Evolutionary conservation across 2,329 filamentous ascomycete species (phyloP).

Genomic region (Tympanopsis confertula): DNA sequence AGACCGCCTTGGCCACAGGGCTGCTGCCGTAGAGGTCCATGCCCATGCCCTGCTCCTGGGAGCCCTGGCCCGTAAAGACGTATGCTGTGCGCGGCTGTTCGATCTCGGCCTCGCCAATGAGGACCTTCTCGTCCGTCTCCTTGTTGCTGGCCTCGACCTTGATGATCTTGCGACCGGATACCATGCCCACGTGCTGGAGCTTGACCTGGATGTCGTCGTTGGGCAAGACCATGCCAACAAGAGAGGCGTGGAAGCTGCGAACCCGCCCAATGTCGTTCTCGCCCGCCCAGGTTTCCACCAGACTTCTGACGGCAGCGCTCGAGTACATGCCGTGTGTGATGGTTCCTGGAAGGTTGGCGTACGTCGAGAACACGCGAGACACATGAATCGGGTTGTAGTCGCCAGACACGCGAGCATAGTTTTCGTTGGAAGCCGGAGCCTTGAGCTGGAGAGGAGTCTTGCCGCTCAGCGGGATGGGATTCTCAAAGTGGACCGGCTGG

Average conservation of each 20-base stretch:
- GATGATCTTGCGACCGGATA: slow-evolving; percentile 96
- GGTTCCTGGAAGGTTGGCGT: slow-evolving; percentile 88
- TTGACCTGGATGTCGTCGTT: slow-evolving; percentile 93
- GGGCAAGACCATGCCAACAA: slow-evolving; percentile 97
- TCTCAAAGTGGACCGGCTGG: slow-evolving; percentile 94
- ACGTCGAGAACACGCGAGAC: slow-evolving; percentile 88
- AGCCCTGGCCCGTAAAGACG: slow-evolving; percentile 95
- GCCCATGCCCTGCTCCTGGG: slow-evolving; percentile 98
- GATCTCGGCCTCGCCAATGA: slow-evolving; percentile 89
- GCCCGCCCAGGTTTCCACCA: slow-evolving; percentile 97
- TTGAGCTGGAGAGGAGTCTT: slow-evolving; percentile 80
- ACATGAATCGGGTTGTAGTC: slow-evolving; percentile 99
- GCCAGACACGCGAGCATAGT: slow-evolving; percentile 90
- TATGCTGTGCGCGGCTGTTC: slow-evolving; percentile 95
- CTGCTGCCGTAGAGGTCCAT: slow-evolving; percentile 97
- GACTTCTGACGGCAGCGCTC: slow-evolving; percentile 84
- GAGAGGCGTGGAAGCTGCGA: slow-evolving; percentile 87
- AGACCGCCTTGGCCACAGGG: slow-evolving; percentile 87
- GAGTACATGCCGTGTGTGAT: slow-evolving; percentile 99
- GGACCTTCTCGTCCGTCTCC: slow-evolving; percentile 91
- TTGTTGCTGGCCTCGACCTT: slow-evolving; percentile 95
- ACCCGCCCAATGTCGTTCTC: slow-evolving; percentile 98
- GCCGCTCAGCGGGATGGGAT: slow-evolving; percentile 87
- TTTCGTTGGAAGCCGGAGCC: slow-evolving; percentile 92
- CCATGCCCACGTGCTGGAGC: slow-evolving; percentile 94